Percentiles rank a stretch among this genome's conserved stretches.
phyloP scores from a whole-genome alignment of 805 yeast species.

The Candida coquimbonensis region DNA sequence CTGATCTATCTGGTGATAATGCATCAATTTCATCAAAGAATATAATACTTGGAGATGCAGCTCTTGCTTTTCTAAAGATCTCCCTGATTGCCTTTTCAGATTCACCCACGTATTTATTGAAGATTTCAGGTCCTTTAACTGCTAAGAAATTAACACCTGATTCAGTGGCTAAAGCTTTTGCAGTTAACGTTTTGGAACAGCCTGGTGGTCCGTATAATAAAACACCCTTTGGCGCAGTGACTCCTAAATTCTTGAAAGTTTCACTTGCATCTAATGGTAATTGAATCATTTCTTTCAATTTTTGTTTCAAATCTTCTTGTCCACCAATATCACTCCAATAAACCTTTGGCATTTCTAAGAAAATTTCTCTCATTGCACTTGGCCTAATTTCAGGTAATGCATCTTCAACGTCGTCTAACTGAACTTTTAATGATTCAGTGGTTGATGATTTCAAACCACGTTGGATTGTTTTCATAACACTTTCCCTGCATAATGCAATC shows the following conservation, averaged over 20 bases:
- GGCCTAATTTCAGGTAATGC: constrained; percentile 84
- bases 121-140: constrained; percentile 94
- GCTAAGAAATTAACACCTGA: constrained; percentile 91
- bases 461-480: constrained; percentile 77
- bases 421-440: constrained; percentile 32
- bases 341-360: constrained; percentile 90
- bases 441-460: constrained; percentile 37
- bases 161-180: constrained; percentile 93
- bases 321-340: constrained; percentile 96
- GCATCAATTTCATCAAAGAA: constrained; percentile 98
- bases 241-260: constrained; percentile 70
- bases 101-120: constrained; percentile 94
- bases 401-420: constrained; percentile 50
- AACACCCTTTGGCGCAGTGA: constrained; percentile 89
- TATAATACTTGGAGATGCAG: constrained; percentile 90
- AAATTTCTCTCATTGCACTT: constrained; percentile 94
- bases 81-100: constrained; percentile 91
- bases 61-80: constrained; percentile 86
- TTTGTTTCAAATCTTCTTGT: constrained; percentile 72
- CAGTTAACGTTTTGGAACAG: constrained; percentile 91
- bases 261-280: constrained; percentile 81
- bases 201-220: constrained; percentile 97
- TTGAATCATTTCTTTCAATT: constrained; percentile 84
- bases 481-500: constrained; percentile 79
- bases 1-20: constrained; percentile 67